Percentiles rank a stretch among this genome's conserved stretches.
phyloP scores from a whole-genome alignment of 371 early-diverging fungal genomes.

The Apophysomyces ossiformis region DNA sequence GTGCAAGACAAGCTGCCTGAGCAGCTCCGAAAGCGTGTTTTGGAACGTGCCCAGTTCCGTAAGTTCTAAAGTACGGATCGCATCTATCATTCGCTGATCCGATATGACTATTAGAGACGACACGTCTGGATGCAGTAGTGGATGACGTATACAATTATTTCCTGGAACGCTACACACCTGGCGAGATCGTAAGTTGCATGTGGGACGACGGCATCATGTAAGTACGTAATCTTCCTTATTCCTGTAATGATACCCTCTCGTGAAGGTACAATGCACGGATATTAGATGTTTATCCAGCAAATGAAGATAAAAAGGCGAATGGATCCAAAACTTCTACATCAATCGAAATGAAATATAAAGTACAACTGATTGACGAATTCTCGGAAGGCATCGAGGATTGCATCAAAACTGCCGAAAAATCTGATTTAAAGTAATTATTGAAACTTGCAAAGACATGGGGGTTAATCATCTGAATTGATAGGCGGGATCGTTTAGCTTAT shows the following conservation, averaged over 20 bases:
- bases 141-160: slow-evolving; percentile 56
- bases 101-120: slow-evolving; percentile 38
- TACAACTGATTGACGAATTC: slow-evolving; percentile 44
- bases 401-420: slow-evolving; percentile 29
- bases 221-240: slow-evolving; percentile 11
- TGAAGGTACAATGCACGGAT: slow-evolving; percentile 45
- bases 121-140: slow-evolving; percentile 59
- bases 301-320: slow-evolving; percentile 16
- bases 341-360: slow-evolving; percentile 24
- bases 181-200: slow-evolving; percentile 53
- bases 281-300: slow-evolving; percentile 22
- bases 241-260: background rate
- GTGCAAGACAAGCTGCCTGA: slow-evolving; percentile 69
- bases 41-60: slow-evolving; percentile 76
- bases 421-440: slow-evolving; percentile 38
- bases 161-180: slow-evolving; percentile 45
- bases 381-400: slow-evolving; percentile 44
- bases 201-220: slow-evolving; percentile 57
- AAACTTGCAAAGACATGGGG: background rate
- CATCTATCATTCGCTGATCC: background rate
- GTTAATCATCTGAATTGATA: slow-evolving; percentile 15
- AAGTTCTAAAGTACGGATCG: slow-evolving; percentile 23
- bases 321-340: background rate
- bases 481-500: slow-evolving; percentile 71
- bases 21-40: slow-evolving; percentile 64